Conservation (phyloP, 108 stramenopile species). For the Halocafeteria seosinensis region DNA sequence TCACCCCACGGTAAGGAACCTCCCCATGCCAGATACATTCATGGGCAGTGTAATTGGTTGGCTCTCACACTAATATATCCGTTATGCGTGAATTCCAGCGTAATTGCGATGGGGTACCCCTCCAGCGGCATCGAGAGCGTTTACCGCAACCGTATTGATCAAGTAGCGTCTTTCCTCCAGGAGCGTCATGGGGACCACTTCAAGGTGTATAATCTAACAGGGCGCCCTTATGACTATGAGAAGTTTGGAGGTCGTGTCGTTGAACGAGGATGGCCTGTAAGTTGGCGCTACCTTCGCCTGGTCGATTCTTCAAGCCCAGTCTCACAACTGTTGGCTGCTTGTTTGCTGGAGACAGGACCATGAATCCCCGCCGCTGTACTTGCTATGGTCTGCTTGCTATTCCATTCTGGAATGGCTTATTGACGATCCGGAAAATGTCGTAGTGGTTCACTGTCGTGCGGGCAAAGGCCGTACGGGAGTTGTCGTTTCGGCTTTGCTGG, state of each 20-base stretch:
- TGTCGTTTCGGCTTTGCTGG: neutral
- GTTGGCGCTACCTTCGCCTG: too few species aligned
- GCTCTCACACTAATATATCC: neutral
- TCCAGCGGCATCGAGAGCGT: neutral
- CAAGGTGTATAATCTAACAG: neutral
- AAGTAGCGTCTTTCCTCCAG: neutral
- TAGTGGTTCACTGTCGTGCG: neutral
- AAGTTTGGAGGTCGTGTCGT: neutral
- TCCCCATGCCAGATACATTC: neutral
- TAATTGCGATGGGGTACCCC: neutral
- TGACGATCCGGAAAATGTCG: neutral
- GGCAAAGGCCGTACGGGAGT: constrained; percentile 4
- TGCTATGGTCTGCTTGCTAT: neutral
- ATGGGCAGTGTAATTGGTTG: neutral
- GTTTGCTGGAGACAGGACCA: too few species aligned
- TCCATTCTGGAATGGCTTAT: neutral
- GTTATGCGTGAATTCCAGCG: neutral
- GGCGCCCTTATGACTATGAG: neutral
- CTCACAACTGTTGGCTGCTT: too few species aligned
- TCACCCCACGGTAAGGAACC: neutral
- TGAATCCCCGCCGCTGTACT: neutral
- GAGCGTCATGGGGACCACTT: neutral
- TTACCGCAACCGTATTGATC: neutral
- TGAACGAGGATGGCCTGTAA: neutral
- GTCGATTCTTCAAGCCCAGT: too few species aligned